Evolutionary conservation across 768 basidiomycete species (phyloP).

Genomic region (Tylopilus intermedius): DNA sequence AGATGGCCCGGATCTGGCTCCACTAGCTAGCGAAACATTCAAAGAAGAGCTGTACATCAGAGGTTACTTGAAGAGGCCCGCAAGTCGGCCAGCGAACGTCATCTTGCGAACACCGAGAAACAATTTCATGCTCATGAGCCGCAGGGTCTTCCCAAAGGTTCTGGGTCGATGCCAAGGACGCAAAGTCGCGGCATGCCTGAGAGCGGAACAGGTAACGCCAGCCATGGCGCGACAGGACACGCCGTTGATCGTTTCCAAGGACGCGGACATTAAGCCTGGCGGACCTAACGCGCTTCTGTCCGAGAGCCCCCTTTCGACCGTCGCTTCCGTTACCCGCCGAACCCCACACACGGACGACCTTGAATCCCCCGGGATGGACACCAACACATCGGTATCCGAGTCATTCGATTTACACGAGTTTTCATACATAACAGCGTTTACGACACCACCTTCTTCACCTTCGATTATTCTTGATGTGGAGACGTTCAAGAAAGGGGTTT

Average conservation of each 20-base stretch:
- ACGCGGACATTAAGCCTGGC: neutral
- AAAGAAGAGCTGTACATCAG: constrained; percentile 26
- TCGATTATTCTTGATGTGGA: constrained; percentile 11
- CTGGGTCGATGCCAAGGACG: constrained; percentile 21
- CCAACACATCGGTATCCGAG: constrained; percentile 10
- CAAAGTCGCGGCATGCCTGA: constrained; percentile 12
- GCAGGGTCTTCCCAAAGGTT: constrained; percentile 9
- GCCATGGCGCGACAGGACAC: neutral
- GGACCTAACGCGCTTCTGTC: neutral
- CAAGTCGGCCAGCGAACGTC: constrained; percentile 5
- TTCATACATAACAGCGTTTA: constrained; percentile 30
- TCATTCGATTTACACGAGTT: constrained; percentile 27
- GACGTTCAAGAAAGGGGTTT: constrained; percentile 8
- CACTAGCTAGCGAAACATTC: constrained; percentile 26
- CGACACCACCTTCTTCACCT: constrained; percentile 29
- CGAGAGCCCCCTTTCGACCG: constrained; percentile 2
- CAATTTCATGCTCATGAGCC: neutral
- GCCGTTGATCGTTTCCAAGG: constrained; percentile 8
- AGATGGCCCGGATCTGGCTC: constrained; percentile 11
- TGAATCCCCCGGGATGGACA: constrained; percentile 12
- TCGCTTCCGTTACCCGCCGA: constrained; percentile 10
- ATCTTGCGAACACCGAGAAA: constrained; percentile 1
- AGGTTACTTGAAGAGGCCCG: constrained; percentile 24
- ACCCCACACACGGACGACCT: neutral
- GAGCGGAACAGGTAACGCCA: constrained; percentile 12